These are phyloP conservation scores for Tarenaya hassleriana DNA, from an alignment of 345 rosid species.

Conservation along the genomic window DNA sequence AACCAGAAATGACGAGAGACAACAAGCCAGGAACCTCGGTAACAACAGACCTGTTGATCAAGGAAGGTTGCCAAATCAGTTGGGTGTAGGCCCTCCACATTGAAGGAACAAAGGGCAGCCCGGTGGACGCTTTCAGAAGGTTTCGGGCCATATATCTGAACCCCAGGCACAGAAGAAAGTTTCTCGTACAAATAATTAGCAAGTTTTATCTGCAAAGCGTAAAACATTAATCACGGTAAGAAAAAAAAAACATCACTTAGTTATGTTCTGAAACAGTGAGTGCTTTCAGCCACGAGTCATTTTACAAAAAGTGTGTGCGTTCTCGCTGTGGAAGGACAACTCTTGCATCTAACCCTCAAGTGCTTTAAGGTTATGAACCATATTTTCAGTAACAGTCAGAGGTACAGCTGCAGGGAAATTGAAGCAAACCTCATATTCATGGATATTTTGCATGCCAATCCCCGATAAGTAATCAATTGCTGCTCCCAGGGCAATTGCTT, in stretches of 20 bases:
- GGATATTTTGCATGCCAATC: constrained; percentile 80
- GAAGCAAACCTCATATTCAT: constrained; percentile 68
- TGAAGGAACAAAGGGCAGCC: constrained; percentile 86
- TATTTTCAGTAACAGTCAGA: not conserved
- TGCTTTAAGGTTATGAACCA: too few species aligned
- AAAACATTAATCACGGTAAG: constrained; percentile 8
- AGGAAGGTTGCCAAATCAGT: constrained; percentile 90
- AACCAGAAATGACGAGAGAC: constrained; percentile 1
- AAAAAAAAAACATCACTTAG: not conserved
- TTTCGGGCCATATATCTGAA: constrained; percentile 78
- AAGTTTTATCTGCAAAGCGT: constrained; percentile 49
- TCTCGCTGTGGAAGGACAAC: not conserved
- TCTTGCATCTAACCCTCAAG: too few species aligned
- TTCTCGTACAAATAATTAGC: constrained; percentile 63
- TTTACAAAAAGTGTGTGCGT: not conserved
- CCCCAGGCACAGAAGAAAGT: constrained; percentile 49
- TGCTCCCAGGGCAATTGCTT: constrained; percentile 92
- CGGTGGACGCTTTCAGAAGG: constrained; percentile 55
- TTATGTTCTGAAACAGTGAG: not conserved
- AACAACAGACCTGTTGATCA: constrained; percentile 69
- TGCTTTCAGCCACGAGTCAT: too few species aligned
- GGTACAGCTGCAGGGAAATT: constrained; percentile 2
- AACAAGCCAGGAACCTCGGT: not conserved
- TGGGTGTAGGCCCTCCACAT: constrained; percentile 71
- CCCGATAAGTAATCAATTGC: constrained; percentile 78